A percentile compares a stretch with the other conserved stretches of the same genome.
Conservation (phyloP, 768 basidiomycete genomes). For the Kwoniella sp. region DNA sequence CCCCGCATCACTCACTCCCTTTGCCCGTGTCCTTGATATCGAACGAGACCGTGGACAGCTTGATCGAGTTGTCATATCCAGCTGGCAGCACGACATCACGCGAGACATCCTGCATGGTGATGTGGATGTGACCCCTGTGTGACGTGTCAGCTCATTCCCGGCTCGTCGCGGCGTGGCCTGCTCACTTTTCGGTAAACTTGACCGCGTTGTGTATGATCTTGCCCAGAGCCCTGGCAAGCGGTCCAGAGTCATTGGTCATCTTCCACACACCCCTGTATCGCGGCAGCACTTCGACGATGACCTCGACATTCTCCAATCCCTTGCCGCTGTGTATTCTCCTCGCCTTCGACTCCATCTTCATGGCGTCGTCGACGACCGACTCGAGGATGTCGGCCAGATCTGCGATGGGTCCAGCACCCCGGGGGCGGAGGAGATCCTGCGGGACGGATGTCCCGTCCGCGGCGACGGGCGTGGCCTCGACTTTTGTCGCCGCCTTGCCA, state of each 20-base stretch:
- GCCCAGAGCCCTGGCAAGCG: conserved; percentile 33
- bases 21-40: conserved; percentile 43
- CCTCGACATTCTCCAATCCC: conserved; percentile 38
- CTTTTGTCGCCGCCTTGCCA: conserved; percentile 16
- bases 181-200: conserved; percentile 37
- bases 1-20: conserved; percentile 33
- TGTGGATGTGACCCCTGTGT: conserved; percentile 34
- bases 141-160: background rate
- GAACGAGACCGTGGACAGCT: conserved; percentile 35
- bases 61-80: conserved; percentile 40
- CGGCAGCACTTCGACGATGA: conserved; percentile 44
- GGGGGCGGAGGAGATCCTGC: background rate
- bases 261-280: conserved; percentile 39
- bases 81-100: conserved; percentile 32
- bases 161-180: background rate
- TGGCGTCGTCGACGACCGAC: conserved; percentile 27
- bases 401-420: background rate
- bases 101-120: conserved; percentile 44
- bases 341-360: conserved; percentile 28
- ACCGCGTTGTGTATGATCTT: conserved; percentile 45
- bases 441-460: background rate
- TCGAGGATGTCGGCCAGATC: conserved; percentile 30
- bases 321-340: conserved; percentile 27
- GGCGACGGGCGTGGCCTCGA: background rate
- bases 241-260: conserved; percentile 31